These are phyloP conservation scores for Lipomyces orientalis DNA, from an alignment of 805 yeast genomes.

Conservation along the genomic window DNA sequence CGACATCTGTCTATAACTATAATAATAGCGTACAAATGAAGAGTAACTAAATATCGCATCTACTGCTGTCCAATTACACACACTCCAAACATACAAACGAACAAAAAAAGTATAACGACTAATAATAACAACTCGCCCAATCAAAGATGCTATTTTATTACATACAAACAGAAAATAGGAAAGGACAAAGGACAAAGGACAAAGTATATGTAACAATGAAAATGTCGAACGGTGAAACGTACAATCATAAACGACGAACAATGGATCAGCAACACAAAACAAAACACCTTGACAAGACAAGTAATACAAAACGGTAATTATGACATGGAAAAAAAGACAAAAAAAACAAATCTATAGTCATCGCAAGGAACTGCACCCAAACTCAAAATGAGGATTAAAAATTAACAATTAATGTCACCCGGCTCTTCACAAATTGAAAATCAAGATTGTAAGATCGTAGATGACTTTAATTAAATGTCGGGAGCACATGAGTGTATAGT, in stretches of 20 bases:
- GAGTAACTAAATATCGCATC: not conserved
- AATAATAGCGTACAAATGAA: not conserved
- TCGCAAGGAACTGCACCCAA: not conserved
- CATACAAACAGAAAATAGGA: not conserved
- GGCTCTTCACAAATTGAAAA: not conserved
- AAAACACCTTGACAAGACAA: slow-evolving; percentile 1
- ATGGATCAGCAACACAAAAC: not conserved
- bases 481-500: not conserved
- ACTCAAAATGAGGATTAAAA: not conserved
- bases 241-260: not conserved
- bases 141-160: not conserved
- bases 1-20: not conserved
- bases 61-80: not conserved
- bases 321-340: not conserved
- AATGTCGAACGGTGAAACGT: not conserved
- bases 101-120: not conserved
- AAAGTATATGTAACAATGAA: slow-evolving; percentile 1
- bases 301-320: not conserved
- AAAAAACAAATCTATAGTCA: not conserved
- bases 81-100: not conserved
- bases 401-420: not conserved
- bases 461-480: not conserved
- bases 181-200: not conserved
- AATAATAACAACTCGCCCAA: not conserved
- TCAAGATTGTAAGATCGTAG: not conserved